These are phyloP conservation scores for Zygosaccharomyces pseudobailii DNA, from an alignment of 1,139 yeast species.

Conservation along the genomic window DNA sequence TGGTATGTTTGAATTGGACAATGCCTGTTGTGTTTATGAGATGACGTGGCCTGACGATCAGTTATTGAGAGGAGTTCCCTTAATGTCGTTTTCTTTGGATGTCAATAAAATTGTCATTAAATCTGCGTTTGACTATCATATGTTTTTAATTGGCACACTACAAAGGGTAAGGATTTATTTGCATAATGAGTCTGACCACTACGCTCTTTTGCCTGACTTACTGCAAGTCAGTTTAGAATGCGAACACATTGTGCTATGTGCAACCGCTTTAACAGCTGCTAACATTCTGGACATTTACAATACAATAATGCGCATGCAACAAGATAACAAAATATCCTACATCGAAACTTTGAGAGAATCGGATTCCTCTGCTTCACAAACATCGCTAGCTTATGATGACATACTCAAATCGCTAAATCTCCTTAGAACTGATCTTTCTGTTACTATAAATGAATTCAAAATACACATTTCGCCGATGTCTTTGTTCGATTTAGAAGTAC, in stretches of 20 bases:
- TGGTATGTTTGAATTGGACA: constrained; percentile 52
- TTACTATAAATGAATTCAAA: constrained; percentile 50
- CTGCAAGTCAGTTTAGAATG: constrained; percentile 55
- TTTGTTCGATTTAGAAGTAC: constrained; percentile 66
- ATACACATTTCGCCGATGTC: constrained; percentile 75
- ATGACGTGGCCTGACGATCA: constrained; percentile 62
- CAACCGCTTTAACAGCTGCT: constrained; percentile 83
- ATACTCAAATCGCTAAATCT: constrained; percentile 26
- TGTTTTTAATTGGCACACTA: constrained; percentile 62
- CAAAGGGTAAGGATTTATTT: constrained; percentile 50
- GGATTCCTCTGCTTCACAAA: constrained; percentile 20
- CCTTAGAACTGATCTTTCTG: constrained; percentile 56
- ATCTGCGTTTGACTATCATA: constrained; percentile 76
- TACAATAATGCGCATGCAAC: constrained; percentile 64
- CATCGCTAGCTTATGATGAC: constrained; percentile 18
- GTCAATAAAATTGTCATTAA: constrained; percentile 53
- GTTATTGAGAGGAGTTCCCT: constrained; percentile 52
- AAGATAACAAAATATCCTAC: constrained; percentile 68
- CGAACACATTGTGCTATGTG: constrained; percentile 53
- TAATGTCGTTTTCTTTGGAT: constrained; percentile 59
- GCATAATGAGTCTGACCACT: constrained; percentile 60
- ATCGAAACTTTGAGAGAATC: constrained; percentile 51
- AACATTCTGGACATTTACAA: constrained; percentile 73
- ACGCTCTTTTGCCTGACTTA: constrained; percentile 49
- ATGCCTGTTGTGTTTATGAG: constrained; percentile 56